Evolutionary conservation across 345 rosid species (phyloP).

Genomic region (Salix suchowensis): DNA sequence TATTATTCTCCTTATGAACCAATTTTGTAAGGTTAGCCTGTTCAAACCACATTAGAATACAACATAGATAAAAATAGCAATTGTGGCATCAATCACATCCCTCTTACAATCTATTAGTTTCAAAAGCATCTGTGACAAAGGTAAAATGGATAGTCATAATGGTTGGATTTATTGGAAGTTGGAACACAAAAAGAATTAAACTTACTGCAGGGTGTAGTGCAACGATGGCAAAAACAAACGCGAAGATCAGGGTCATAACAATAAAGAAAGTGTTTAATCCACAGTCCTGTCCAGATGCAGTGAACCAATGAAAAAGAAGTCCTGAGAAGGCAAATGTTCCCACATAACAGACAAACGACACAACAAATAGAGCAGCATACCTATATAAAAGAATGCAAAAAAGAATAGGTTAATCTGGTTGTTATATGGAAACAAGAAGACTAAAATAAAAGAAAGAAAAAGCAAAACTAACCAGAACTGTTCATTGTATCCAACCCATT

Average conservation of each 20-base stretch:
- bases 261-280: conserved; percentile 91
- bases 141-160: not conserved
- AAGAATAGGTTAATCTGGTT: not conserved
- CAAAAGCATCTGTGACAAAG: not conserved
- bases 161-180: not conserved
- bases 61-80: not conserved
- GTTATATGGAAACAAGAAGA: not conserved
- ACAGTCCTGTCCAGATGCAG: conserved; percentile 97
- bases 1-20: not conserved
- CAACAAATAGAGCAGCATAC: conserved; percentile 73
- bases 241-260: conserved; percentile 61
- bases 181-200: conserved; percentile 13
- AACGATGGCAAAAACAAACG: conserved; percentile 66
- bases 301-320: conserved; percentile 92
- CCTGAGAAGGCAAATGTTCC: conserved; percentile 88
- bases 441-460: not conserved
- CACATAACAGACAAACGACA: conserved; percentile 82
- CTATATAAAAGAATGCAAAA: conserved; percentile 30
- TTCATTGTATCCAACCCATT: conserved; percentile 93
- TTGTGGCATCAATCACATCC: not conserved
- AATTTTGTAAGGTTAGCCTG: not conserved
- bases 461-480: conserved; percentile 82
- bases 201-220: conserved; percentile 93
- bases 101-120: not conserved
- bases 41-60: not conserved